phyloP scores from a whole-genome alignment of 371 early-diverging fungal genomes.

The Mucor saturninus region DNA sequence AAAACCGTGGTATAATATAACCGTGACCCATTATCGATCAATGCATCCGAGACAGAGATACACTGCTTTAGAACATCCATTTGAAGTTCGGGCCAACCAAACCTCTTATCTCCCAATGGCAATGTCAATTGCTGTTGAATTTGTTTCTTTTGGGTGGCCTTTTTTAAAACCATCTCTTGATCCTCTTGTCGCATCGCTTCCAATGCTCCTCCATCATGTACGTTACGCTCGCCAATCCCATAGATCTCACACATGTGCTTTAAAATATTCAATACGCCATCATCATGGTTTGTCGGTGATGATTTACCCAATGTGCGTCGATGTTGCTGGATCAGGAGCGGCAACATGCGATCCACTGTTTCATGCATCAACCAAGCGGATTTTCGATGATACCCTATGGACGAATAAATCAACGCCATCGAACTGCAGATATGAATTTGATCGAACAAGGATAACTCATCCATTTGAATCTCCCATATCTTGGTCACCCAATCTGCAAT shows the following conservation, averaged over 20 bases:
- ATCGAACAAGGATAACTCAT: slow-evolving; percentile 44
- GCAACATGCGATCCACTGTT: slow-evolving; percentile 63
- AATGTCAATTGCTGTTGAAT: neutral
- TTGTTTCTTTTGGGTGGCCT: neutral
- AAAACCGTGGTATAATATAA: slow-evolving; percentile 70
- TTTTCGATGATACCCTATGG: slow-evolving; percentile 71
- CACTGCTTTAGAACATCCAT: slow-evolving; percentile 79
- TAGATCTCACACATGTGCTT: slow-evolving; percentile 67
- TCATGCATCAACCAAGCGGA: slow-evolving; percentile 77
- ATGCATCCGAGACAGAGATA: slow-evolving; percentile 71
- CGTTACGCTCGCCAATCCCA: slow-evolving; percentile 66
- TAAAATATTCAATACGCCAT: slow-evolving; percentile 65
- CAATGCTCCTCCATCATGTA: slow-evolving; percentile 53
- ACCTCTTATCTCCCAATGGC: slow-evolving; percentile 1
- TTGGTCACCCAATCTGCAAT: slow-evolving; percentile 66
- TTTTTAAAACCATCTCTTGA: slow-evolving; percentile 6
- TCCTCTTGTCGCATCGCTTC: slow-evolving; percentile 30
- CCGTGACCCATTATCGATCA: slow-evolving; percentile 68
- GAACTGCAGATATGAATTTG: slow-evolving; percentile 64
- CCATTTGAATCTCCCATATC: slow-evolving; percentile 53
- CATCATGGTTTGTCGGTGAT: slow-evolving; percentile 33
- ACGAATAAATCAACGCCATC: slow-evolving; percentile 65
- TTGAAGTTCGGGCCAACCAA: slow-evolving; percentile 83
- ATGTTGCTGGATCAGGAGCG: slow-evolving; percentile 56
- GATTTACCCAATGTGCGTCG: slow-evolving; percentile 32